These are phyloP conservation scores for Fusarium sp. DNA, from an alignment of 2,329 filamentous ascomycete genomes.

Conservation along the genomic window DNA sequence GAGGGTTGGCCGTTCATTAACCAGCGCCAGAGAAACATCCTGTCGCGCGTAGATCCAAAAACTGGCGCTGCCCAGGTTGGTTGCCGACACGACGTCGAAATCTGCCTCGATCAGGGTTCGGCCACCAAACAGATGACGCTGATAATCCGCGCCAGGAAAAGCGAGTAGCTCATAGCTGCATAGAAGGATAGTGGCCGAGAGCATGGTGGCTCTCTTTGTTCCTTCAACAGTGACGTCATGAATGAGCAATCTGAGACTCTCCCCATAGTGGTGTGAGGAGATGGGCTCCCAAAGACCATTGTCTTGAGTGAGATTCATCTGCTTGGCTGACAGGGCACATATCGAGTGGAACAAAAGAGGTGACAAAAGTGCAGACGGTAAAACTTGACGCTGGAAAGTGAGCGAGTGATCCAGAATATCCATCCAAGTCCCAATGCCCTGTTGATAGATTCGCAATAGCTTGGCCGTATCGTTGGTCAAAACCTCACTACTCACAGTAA, in stretches of 20 bases:
- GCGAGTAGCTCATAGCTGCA: background rate
- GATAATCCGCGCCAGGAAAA: background rate
- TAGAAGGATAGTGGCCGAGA: background rate
- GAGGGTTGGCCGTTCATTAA: background rate
- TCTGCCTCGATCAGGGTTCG: background rate
- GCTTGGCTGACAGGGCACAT: background rate
- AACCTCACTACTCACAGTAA: background rate
- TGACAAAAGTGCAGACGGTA: background rate
- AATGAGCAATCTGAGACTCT: background rate
- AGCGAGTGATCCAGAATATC: background rate
- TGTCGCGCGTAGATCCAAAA: background rate
- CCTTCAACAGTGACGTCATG: background rate
- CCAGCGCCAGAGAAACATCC: background rate
- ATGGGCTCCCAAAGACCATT: background rate
- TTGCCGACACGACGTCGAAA: background rate
- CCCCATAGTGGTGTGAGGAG: background rate
- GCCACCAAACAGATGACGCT: background rate
- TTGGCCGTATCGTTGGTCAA: background rate
- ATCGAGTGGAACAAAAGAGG: background rate
- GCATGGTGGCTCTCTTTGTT: background rate
- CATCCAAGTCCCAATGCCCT: background rate
- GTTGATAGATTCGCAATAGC: background rate
- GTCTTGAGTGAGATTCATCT: background rate
- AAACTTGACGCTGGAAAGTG: background rate
- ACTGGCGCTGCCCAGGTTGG: background rate